Base-by-base conservation (phyloP, 345 rosid genomes). In the Arabidopsis thaliana region DNA sequence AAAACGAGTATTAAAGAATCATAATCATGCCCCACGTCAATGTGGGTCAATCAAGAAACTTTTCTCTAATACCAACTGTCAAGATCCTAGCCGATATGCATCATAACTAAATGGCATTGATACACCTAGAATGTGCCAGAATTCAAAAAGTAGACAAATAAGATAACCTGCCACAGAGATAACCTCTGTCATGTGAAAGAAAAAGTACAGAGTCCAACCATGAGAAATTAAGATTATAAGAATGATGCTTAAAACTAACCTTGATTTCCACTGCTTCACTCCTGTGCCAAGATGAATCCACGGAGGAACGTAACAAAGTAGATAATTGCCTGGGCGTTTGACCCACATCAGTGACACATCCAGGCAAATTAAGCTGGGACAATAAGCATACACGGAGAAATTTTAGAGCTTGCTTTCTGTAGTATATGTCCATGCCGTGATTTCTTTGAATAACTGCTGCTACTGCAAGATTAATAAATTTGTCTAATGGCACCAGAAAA, bases 341-440 rank as follows among this genome's bases (percentile, higher is more conserved):
- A 59, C 87, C 92, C 65, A 82, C 90, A 72, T 95, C 99, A 68
- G 86, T 42, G 75, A 84, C 83, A 82, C 85, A 89, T 44, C 93
- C 97, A n/a, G 97, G 99, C 82, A 95, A 83, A 79, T 89, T 92
- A 76, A 95, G 97, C 86, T 89, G 99, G 77, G 99, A 90, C 67
- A 88, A 80, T 48, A 95, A 81, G 84, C 99, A 95, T 59, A 92
- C 98, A 72, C 90, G 86, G 42, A 92, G 93, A 80, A 95, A 95
- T 73, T 83, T 90, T 41, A 92, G 69, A 64, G 97, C 96, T 83
- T 95, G 97, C 82, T 86, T 95, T 65, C 93, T 79, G 74, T 95
- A 92, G 80, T 92, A 92, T 53, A 88, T 76, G 68, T 90, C 96
- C 77, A 90, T 81, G 74, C 91, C 84, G 36, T 79, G 80, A 57